These are phyloP conservation scores for Raffaelea ambrosiae DNA, from an alignment of 2,329 filamentous ascomycete species.

Conservation along the genomic window DNA sequence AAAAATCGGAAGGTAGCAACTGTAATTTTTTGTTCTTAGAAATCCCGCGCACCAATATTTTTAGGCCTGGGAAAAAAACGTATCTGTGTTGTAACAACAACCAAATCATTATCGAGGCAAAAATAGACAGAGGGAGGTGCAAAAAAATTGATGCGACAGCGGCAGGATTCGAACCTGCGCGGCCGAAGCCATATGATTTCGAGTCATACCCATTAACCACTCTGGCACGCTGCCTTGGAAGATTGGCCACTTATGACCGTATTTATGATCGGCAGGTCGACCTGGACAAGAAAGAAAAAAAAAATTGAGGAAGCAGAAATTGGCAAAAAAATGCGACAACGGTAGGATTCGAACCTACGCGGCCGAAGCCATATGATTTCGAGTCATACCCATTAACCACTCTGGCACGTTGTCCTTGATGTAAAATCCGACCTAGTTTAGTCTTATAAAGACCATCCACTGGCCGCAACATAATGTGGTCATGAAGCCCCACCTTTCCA, in stretches of 20 bases:
- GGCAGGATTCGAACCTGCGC: constrained; percentile 1
- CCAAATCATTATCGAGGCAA: too few species aligned
- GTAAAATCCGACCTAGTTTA: not conserved
- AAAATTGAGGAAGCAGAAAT: not conserved
- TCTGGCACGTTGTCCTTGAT: constrained; percentile 1
- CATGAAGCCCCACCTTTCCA: too few species aligned
- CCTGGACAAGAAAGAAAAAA: too few species aligned
- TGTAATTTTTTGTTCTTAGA: too few species aligned
- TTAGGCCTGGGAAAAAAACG: too few species aligned
- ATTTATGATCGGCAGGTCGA: too few species aligned
- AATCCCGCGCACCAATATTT: too few species aligned
- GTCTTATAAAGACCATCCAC: not conserved
- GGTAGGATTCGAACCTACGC: constrained; percentile 1
- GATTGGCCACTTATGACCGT: too few species aligned
- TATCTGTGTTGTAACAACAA: too few species aligned
- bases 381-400: constrained; percentile 3
- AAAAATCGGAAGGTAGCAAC: too few species aligned
- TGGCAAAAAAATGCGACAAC: constrained; percentile 1
- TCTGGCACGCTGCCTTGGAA: constrained; percentile 1
- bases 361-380: constrained; percentile 2
- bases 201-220: constrained; percentile 3
- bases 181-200: constrained; percentile 2
- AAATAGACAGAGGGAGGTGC: too few species aligned
- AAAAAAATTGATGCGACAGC: constrained; percentile 1
- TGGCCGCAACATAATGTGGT: too few species aligned